Percentiles rank a stretch among this genome's conserved stretches.
Conservation (phyloP, 2,329 filamentous ascomycete genomes). For the Xylariales sp. region DNA sequence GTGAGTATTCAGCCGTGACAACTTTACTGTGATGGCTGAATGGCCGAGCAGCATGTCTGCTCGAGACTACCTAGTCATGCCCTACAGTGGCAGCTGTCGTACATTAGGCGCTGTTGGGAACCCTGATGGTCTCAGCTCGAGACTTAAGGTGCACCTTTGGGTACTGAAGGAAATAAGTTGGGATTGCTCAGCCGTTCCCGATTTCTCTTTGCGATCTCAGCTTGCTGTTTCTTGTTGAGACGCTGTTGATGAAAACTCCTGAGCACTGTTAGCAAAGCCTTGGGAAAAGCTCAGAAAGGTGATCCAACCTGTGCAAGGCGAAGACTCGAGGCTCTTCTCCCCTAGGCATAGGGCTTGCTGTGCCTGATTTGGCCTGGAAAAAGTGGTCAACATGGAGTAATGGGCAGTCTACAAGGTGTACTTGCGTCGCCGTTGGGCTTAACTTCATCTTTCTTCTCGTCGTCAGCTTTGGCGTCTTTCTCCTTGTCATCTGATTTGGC, state of each 20-base stretch:
- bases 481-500: constrained; percentile 43
- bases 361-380: constrained; percentile 3
- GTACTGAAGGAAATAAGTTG: constrained; percentile 78
- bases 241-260: constrained; percentile 86
- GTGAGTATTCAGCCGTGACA: too few species aligned
- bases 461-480: constrained; percentile 36
- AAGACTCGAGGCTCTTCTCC: constrained; percentile 77
- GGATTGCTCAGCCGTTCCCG: constrained; percentile 76
- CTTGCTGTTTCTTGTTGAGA: constrained; percentile 70
- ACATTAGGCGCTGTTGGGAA: too few species aligned
- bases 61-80: too few species aligned
- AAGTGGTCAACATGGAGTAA: background rate
- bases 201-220: constrained; percentile 76
- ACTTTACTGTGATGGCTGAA: too few species aligned
- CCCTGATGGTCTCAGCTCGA: too few species aligned
- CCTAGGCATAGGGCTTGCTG: constrained; percentile 28
- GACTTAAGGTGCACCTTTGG: constrained; percentile 43
- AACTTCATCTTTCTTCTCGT: constrained; percentile 24
- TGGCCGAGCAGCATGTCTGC: too few species aligned
- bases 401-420: background rate
- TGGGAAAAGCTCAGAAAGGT: background rate
- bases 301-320: constrained; percentile 66
- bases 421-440: too few species aligned
- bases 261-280: constrained; percentile 15
- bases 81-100: too few species aligned